Conservation (phyloP, 768 basidiomycete species). For the Hortiboletus campestris region DNA sequence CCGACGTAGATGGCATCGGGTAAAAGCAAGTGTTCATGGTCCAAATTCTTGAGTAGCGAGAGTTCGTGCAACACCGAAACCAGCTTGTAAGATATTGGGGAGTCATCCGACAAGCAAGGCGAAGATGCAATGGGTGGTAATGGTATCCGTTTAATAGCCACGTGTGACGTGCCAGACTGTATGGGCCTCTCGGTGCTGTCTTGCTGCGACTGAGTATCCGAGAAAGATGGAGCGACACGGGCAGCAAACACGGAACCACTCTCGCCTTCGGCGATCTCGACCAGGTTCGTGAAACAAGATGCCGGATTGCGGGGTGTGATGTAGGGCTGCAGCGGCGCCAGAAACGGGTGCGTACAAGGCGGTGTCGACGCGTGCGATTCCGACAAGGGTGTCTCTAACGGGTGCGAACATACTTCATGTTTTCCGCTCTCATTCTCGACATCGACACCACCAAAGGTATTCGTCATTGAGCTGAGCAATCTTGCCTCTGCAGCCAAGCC, state of each 20-base stretch:
- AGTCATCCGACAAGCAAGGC: slow-evolving; percentile 17
- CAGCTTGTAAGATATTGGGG: slow-evolving; percentile 56
- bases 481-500: slow-evolving; percentile 24
- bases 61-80: slow-evolving; percentile 62
- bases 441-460: slow-evolving; percentile 39
- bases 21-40: slow-evolving; percentile 60
- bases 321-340: slow-evolving; percentile 52
- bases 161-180: slow-evolving; percentile 37
- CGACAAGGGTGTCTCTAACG: background rate
- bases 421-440: slow-evolving; percentile 8
- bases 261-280: slow-evolving; percentile 83
- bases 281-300: slow-evolving; percentile 61
- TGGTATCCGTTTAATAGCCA: slow-evolving; percentile 76
- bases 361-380: background rate
- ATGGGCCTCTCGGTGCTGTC: slow-evolving; percentile 23
- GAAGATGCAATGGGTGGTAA: slow-evolving; percentile 43
- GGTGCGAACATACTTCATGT: background rate
- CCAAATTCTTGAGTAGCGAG: slow-evolving; percentile 51
- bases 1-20: slow-evolving; percentile 74
- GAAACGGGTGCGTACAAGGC: slow-evolving; percentile 24
- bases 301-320: slow-evolving; percentile 68
- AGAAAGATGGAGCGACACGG: slow-evolving; percentile 24
- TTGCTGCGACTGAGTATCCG: background rate
- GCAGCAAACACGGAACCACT: slow-evolving; percentile 67
- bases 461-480: slow-evolving; percentile 31